Evolutionary conservation across 352 stramenopile genomes (phyloP).

Genomic region (Bremia lactucae): DNA sequence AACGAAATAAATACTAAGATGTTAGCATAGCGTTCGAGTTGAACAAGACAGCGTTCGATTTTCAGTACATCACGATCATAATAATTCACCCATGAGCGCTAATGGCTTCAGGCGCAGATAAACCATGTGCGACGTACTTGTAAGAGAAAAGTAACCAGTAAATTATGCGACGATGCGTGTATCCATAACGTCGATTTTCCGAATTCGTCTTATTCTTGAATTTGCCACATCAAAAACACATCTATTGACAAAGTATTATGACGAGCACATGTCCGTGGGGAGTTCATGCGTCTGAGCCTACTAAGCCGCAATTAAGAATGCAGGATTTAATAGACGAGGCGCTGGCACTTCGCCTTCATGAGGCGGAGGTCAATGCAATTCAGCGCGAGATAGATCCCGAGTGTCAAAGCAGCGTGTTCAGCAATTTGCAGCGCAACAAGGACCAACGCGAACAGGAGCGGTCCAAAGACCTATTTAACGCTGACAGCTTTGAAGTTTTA

Average conservation of each 20-base stretch:
- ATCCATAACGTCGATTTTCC: too few relatives aligned
- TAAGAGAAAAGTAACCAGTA: too few relatives aligned
- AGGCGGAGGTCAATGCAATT: conserved; percentile 38
- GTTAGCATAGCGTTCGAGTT: too few relatives aligned
- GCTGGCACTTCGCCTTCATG: conserved; percentile 49
- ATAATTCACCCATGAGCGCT: too few relatives aligned
- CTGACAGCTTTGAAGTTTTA: conserved; percentile 28
- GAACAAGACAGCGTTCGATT: too few relatives aligned
- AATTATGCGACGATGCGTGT: too few relatives aligned
- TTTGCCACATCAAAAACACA: conserved; percentile 1
- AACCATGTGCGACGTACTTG: too few relatives aligned
- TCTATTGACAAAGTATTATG: conserved; percentile 3
- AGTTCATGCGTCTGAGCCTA: background rate
- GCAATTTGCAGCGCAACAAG: conserved; percentile 24
- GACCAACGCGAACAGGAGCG: conserved; percentile 22
- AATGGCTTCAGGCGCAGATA: too few relatives aligned
- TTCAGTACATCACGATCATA: too few relatives aligned
- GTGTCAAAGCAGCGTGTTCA: conserved; percentile 27
- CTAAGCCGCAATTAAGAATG: conserved; percentile 25
- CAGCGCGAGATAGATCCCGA: conserved; percentile 30
- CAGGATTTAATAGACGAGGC: conserved; percentile 68
- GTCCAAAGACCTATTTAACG: conserved; percentile 26
- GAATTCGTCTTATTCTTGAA: conserved; percentile 25
- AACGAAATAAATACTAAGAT: too few relatives aligned
- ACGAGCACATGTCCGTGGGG: conserved; percentile 21